Conservation (phyloP, 768 basidiomycete genomes). For the Boletellus emodensis region DNA sequence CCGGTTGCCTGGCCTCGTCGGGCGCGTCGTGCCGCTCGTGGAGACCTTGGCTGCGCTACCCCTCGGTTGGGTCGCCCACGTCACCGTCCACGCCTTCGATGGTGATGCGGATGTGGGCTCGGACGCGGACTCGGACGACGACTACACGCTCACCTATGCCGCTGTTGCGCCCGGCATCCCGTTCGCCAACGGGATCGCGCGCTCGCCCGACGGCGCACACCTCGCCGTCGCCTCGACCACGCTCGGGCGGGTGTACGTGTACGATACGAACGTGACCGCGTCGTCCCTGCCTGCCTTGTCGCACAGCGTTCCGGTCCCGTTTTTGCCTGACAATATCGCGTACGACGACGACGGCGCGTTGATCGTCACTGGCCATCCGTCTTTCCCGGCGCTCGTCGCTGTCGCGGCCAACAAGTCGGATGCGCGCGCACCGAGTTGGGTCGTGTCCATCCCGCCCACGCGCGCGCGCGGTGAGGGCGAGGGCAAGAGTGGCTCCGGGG, state of each 20-base stretch:
- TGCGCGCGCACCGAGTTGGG: slow-evolving; percentile 54
- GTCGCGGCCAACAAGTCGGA: slow-evolving; percentile 44
- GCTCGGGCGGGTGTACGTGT: slow-evolving; percentile 45
- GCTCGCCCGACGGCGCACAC: slow-evolving; percentile 46
- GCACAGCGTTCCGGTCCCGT: slow-evolving; percentile 48
- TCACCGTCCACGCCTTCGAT: slow-evolving; percentile 37
- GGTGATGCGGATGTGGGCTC: too few relatives aligned
- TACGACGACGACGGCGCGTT: slow-evolving; percentile 47
- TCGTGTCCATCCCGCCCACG: slow-evolving; percentile 38
- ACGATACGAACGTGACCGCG: slow-evolving; percentile 44
- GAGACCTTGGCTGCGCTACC: slow-evolving; percentile 59
- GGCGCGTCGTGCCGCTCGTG: slow-evolving; percentile 45
- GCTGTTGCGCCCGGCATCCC: slow-evolving; percentile 48
- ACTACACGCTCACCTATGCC: slow-evolving; percentile 29
- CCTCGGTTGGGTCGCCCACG: slow-evolving; percentile 54
- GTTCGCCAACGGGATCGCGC: slow-evolving; percentile 66
- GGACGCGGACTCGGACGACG: slow-evolving; percentile 10
- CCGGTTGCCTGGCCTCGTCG: slow-evolving; percentile 49
- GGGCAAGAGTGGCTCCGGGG: too few relatives aligned
- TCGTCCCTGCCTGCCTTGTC: slow-evolving; percentile 38
- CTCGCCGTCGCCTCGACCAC: slow-evolving; percentile 59
- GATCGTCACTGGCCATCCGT: slow-evolving; percentile 63
- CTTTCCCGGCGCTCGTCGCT: slow-evolving; percentile 48
- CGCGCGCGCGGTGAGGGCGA: too few relatives aligned
- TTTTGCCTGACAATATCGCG: slow-evolving; percentile 58